Evolutionary conservation across 2,329 filamentous ascomycete genomes (phyloP).

Genomic region (Nakataea oryzae): DNA sequence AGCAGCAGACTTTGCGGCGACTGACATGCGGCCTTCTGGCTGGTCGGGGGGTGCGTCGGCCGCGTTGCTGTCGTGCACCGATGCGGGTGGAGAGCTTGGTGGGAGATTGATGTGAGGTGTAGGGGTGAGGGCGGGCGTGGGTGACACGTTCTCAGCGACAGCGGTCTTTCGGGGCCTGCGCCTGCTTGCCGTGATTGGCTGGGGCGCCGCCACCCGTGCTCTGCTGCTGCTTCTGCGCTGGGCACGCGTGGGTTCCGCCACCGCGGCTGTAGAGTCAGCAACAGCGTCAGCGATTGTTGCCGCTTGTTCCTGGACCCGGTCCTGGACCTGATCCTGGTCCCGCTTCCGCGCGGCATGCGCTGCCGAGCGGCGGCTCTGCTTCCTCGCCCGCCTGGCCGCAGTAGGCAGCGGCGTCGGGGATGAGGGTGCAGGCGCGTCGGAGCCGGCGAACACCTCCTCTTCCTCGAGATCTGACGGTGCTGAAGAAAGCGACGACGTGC

Average conservation of each 20-base stretch:
- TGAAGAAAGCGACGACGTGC: conserved; percentile 22
- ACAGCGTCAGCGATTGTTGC: neutral
- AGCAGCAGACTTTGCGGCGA: conserved; percentile 1
- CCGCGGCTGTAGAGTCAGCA: neutral
- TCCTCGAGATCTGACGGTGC: conserved; percentile 14
- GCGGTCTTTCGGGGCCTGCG: conserved; percentile 15
- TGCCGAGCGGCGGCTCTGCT: conserved; percentile 2
- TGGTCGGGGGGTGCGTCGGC: neutral
- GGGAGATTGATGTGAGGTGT: conserved; percentile 5
- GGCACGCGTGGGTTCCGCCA: conserved; percentile 1
- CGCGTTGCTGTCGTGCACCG: conserved; percentile 4
- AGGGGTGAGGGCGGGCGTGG: conserved; percentile 10
- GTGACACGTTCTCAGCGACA: conserved; percentile 13
- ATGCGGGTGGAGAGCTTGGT: conserved; percentile 5
- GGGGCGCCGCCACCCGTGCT: conserved; percentile 8
- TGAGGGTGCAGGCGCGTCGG: neutral
- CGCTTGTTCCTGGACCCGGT: neutral
- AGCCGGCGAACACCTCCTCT: conserved; percentile 5
- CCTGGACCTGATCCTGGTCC: neutral
- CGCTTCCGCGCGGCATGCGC: conserved; percentile 1
- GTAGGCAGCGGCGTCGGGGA: neutral
- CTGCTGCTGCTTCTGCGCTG: conserved; percentile 4
- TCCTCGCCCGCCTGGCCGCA: neutral
- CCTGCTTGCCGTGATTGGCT: conserved; percentile 17
- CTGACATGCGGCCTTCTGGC: conserved; percentile 1